These are phyloP conservation scores for Oenanthe javanica DNA, from an alignment of 140 eudicot species.

Conservation along the genomic window DNA sequence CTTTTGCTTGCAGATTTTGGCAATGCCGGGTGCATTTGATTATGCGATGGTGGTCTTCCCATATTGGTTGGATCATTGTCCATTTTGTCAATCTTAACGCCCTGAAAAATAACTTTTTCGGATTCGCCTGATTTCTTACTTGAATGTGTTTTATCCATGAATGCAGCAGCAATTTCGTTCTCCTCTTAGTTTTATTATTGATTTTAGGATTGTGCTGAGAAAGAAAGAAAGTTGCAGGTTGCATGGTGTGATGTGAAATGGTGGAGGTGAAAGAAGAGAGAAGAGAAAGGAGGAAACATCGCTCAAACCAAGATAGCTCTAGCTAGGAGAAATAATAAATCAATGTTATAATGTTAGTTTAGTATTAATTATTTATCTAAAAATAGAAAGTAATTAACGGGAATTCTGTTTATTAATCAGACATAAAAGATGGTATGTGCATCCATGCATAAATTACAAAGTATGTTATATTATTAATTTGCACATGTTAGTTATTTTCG, in stretches of 20 bases:
- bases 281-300: slow-evolving; percentile 12
- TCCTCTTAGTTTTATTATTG: neutral
- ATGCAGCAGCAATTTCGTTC: neutral
- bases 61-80: neutral
- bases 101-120: slow-evolving; percentile 30
- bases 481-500: too few species aligned
- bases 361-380: neutral
- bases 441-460: neutral
- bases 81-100: slow-evolving; percentile 47
- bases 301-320: neutral
- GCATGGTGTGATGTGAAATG: neutral
- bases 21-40: neutral
- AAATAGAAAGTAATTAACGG: neutral
- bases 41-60: neutral
- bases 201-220: neutral
- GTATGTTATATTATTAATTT: too few species aligned
- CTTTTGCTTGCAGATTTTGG: slow-evolving; percentile 6
- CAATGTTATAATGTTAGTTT: neutral
- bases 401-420: neutral
- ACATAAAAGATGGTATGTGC: neutral
- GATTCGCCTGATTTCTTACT: slow-evolving; percentile 23
- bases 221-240: slow-evolving; percentile 5
- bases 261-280: slow-evolving; percentile 13
- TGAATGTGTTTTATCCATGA: neutral
- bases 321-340: neutral